phyloP scores from a whole-genome alignment of 2,329 filamentous ascomycete species.

The Ascochyta fabae region DNA sequence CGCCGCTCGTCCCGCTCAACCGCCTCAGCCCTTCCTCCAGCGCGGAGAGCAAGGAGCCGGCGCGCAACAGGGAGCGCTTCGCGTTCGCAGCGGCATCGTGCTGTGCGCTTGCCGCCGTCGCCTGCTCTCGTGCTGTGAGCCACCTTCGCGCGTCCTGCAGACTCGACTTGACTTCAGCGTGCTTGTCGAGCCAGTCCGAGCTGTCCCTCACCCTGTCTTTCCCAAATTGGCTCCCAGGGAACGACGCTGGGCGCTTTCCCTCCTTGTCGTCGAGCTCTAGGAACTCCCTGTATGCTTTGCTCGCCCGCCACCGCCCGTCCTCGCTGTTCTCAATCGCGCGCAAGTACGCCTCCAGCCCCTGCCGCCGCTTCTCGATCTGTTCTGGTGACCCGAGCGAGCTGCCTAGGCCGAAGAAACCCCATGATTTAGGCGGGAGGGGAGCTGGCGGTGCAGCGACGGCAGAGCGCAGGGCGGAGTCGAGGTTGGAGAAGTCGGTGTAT shows the following conservation, averaged over 20 bases:
- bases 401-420: constrained; percentile 58
- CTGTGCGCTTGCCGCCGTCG: constrained; percentile 63
- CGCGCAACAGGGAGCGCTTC: constrained; percentile 74
- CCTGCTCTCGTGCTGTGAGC: constrained; percentile 72
- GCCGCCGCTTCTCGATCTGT: constrained; percentile 73
- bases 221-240: constrained; percentile 47
- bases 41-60: constrained; percentile 67
- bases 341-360: constrained; percentile 73
- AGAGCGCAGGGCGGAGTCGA: constrained; percentile 68
- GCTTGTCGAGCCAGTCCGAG: constrained; percentile 76
- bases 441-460: constrained; percentile 71
- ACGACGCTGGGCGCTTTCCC: constrained; percentile 22
- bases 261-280: constrained; percentile 62
- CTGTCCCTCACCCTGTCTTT: constrained; percentile 54
- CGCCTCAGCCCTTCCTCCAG: constrained; percentile 68
- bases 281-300: constrained; percentile 74
- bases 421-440: constrained; percentile 74
- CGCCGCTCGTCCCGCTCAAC: constrained; percentile 42
- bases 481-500: constrained; percentile 77
- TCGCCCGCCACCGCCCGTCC: constrained; percentile 79
- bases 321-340: constrained; percentile 73
- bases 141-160: constrained; percentile 71
- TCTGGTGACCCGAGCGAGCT: constrained; percentile 71
- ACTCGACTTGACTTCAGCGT: constrained; percentile 73
- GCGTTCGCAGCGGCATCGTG: constrained; percentile 76